These are phyloP conservation scores for Pseudogymnoascus sp. DNA, from an alignment of 2,329 filamentous ascomycete genomes.

Conservation along the genomic window DNA sequence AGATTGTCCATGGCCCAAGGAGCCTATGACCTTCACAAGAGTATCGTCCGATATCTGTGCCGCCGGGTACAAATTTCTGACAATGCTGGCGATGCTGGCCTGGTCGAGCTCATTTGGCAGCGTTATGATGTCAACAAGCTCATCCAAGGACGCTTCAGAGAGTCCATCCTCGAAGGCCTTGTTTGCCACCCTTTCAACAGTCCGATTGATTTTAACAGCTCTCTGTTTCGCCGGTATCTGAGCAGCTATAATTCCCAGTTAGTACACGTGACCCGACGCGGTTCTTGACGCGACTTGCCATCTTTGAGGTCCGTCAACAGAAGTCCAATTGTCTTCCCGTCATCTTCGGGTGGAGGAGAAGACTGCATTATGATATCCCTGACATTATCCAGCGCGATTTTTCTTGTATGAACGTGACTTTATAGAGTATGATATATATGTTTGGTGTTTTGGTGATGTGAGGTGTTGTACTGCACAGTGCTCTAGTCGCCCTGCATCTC, in stretches of 20 bases:
- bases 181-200: slow-evolving; percentile 54
- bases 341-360: background rate
- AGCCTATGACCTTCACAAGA: slow-evolving; percentile 58
- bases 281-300: slow-evolving; percentile 20
- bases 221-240: slow-evolving; percentile 59
- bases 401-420: background rate
- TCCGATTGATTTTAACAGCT: slow-evolving; percentile 49
- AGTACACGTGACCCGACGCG: slow-evolving; percentile 5
- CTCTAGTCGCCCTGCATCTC: background rate
- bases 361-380: background rate
- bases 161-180: slow-evolving; percentile 62
- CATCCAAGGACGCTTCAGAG: slow-evolving; percentile 47
- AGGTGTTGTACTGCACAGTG: background rate
- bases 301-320: slow-evolving; percentile 21
- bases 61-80: slow-evolving; percentile 71
- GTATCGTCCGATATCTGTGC: slow-evolving; percentile 50
- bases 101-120: slow-evolving; percentile 65
- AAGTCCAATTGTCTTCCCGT: background rate
- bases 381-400: background rate
- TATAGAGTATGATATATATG: background rate
- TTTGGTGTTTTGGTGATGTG: background rate
- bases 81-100: slow-evolving; percentile 56
- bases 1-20: slow-evolving; percentile 66
- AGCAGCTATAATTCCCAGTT: slow-evolving; percentile 36
- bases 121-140: slow-evolving; percentile 59